phyloP scores from a whole-genome alignment of 306 rosid genomes.

The Biancaea sappan region DNA sequence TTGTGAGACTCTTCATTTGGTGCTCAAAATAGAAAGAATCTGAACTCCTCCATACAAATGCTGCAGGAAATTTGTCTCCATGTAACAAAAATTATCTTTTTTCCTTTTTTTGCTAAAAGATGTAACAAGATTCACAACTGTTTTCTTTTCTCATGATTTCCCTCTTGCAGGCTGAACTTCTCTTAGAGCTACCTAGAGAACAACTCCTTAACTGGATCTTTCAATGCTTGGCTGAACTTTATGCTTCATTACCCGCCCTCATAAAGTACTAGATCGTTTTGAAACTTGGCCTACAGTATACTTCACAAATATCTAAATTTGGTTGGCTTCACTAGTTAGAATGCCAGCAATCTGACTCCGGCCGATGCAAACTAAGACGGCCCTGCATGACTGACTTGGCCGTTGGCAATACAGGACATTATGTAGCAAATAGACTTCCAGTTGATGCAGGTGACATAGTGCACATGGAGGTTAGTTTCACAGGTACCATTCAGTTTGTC shows the following conservation, averaged over 20 bases:
- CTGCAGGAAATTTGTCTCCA: neutral
- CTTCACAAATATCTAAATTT: slow-evolving; percentile 13
- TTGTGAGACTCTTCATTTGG: too few species aligned
- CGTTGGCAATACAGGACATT: slow-evolving; percentile 22
- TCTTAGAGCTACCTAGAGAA: slow-evolving; percentile 89
- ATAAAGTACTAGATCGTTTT: slow-evolving; percentile 63
- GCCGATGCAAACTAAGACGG: slow-evolving; percentile 28
- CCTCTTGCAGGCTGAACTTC: slow-evolving; percentile 84
- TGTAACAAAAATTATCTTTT: neutral
- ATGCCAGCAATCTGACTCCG: slow-evolving; percentile 16
- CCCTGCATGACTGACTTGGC: slow-evolving; percentile 32
- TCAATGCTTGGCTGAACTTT: slow-evolving; percentile 88
- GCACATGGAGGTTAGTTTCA: slow-evolving; percentile 26
- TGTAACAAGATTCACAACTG: neutral
- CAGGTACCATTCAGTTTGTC: slow-evolving; percentile 22
- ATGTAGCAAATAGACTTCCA: slow-evolving; percentile 27
- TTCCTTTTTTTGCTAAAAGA: neutral
- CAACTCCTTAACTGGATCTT: slow-evolving; percentile 93
- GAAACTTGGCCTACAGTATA: slow-evolving; percentile 15
- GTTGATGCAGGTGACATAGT: slow-evolving; percentile 15
- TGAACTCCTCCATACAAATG: too few species aligned
- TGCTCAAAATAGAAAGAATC: too few species aligned
- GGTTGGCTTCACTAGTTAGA: neutral
- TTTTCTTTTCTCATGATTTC: slow-evolving; percentile 15
- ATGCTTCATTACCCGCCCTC: slow-evolving; percentile 87